These are phyloP conservation scores for Coemansia sp. DNA, from an alignment of 192 early-diverging fungal genomes.

Conservation along the genomic window DNA sequence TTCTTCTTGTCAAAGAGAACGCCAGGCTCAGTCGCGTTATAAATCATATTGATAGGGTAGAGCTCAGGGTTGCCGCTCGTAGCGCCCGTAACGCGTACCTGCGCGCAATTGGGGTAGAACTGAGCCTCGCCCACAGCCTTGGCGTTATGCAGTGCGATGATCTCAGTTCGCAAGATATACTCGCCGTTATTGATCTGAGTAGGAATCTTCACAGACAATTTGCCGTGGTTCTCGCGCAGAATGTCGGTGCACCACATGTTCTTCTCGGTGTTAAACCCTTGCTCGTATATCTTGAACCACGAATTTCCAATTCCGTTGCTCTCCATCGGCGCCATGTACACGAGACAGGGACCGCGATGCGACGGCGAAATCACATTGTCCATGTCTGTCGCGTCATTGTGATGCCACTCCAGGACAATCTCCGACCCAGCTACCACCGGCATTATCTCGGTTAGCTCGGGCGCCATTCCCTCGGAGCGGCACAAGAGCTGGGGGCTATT, in stretches of 20 bases:
- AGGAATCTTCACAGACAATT: background rate
- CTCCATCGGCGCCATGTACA: slow-evolving; percentile 11
- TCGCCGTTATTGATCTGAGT: background rate
- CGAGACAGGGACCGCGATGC: background rate
- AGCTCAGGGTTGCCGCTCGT: slow-evolving; percentile 14
- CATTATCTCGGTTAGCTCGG: background rate
- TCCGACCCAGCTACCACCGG: background rate
- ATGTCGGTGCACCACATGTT: slow-evolving; percentile 13
- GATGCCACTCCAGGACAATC: slow-evolving; percentile 29
- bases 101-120: background rate
- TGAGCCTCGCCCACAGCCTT: background rate
- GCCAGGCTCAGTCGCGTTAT: slow-evolving; percentile 26
- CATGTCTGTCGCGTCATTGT: slow-evolving; percentile 16
- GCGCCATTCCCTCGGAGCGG: background rate
- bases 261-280: background rate
- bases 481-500: background rate
- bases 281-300: slow-evolving; percentile 19
- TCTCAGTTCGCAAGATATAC: slow-evolving; percentile 9
- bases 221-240: background rate
- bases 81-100: slow-evolving; percentile 11
- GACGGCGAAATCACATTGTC: slow-evolving; percentile 24
- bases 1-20: slow-evolving; percentile 25
- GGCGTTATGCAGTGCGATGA: slow-evolving; percentile 12
- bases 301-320: background rate
- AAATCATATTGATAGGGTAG: slow-evolving; percentile 18